Evolutionary conservation across 139 green algal species (phyloP).

Genomic region (Chlorella sp.): DNA sequence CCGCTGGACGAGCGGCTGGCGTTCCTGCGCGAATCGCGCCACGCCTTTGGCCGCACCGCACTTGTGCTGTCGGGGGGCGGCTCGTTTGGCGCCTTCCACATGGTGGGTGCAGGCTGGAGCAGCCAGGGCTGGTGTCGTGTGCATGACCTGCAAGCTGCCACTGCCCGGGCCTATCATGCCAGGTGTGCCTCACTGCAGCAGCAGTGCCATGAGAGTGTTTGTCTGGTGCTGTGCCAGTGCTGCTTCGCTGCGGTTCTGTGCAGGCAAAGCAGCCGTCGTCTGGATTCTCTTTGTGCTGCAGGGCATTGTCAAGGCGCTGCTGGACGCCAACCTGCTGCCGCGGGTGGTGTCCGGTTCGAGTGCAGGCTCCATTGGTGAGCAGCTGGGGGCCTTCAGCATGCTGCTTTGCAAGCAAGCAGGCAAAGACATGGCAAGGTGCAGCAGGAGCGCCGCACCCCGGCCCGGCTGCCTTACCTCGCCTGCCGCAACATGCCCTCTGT

Average conservation of each 20-base stretch:
- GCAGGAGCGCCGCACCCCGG: no score
- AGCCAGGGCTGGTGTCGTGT: no score
- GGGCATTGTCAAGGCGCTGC: slow-evolving; percentile 76
- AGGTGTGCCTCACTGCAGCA: no score
- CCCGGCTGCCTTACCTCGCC: no score
- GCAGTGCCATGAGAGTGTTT: no score
- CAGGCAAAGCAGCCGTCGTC: no score
- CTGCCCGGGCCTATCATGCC: no score
- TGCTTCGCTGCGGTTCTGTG: background rate
- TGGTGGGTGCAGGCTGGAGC: slow-evolving; percentile 64
- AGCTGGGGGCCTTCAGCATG: no score
- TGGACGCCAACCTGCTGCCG: slow-evolving; percentile 91
- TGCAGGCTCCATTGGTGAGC: slow-evolving; percentile 86
- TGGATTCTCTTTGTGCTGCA: slow-evolving; percentile 37
- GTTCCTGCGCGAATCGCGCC: slow-evolving; percentile 94
- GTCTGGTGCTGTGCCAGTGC: background rate
- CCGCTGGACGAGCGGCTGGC: slow-evolving; percentile 87
- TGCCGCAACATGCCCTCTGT: no score
- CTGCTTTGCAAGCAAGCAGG: no score
- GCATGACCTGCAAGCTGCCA: background rate
- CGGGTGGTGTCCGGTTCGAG: slow-evolving; percentile 89
- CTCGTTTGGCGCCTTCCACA: slow-evolving; percentile 93
- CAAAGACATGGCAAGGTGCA: no score
- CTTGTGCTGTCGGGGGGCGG: slow-evolving; percentile 96
- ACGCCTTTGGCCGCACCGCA: slow-evolving; percentile 96